Evolutionary conservation across 2,329 filamentous ascomycete genomes (phyloP).

Genomic region (Cladophialophora exuberans): DNA sequence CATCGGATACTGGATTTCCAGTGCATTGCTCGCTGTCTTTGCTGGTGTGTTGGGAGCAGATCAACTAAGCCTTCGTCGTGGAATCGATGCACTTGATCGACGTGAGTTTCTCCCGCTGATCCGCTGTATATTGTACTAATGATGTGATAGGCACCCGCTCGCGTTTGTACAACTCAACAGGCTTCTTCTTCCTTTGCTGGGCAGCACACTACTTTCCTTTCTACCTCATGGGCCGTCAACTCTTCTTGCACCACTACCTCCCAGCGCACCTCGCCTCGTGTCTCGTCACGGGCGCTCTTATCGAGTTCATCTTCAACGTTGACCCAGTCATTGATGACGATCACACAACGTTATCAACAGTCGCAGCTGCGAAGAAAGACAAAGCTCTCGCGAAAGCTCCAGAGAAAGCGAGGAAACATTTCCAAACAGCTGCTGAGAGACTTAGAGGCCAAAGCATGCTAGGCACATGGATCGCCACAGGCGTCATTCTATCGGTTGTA

Average conservation of each 20-base stretch:
- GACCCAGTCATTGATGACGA: constrained; percentile 65
- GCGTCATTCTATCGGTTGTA: constrained; percentile 68
- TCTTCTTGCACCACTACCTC: constrained; percentile 97
- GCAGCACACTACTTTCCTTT: constrained; percentile 97
- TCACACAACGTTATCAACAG: constrained; percentile 42
- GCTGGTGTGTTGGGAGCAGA: constrained; percentile 89
- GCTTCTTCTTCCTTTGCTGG: constrained; percentile 99
- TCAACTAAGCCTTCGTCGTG: constrained; percentile 88
- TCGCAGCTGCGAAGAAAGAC: constrained; percentile 36
- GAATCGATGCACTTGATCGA: constrained; percentile 87
- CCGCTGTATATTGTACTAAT: constrained; percentile 38
- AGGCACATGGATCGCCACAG: constrained; percentile 76
- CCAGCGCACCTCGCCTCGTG: constrained; percentile 90
- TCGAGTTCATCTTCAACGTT: constrained; percentile 95
- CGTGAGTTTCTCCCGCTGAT: constrained; percentile 64
- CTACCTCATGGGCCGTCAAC: constrained; percentile 95
- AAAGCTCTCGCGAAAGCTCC: constrained; percentile 45
- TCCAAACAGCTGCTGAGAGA: constrained; percentile 79
- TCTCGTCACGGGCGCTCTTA: constrained; percentile 83
- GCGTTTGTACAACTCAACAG: constrained; percentile 95
- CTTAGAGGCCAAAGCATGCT: constrained; percentile 77
- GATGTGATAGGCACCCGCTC: constrained; percentile 71
- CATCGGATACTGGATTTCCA: constrained; percentile 94
- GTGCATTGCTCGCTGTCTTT: constrained; percentile 89
- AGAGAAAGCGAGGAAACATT: constrained; percentile 55